Evolutionary conservation across 192 early-diverging fungal species (phyloP).

Genomic region (Umbelopsis isabellina): DNA sequence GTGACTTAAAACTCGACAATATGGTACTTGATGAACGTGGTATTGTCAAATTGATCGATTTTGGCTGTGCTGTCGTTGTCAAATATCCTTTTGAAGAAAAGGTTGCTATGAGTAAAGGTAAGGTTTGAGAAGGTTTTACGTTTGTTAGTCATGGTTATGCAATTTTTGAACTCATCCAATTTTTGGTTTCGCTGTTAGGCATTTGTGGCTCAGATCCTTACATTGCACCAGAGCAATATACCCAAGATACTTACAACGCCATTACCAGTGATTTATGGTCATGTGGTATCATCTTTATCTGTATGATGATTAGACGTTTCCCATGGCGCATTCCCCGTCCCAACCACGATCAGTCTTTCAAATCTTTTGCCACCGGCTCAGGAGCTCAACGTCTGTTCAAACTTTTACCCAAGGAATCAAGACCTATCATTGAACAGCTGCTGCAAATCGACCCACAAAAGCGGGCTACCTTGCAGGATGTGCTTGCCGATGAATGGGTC

Average conservation of each 20-base stretch:
- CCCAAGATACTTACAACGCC: slow-evolving; percentile 76
- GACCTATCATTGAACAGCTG: slow-evolving; percentile 63
- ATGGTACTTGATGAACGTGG: slow-evolving; percentile 73
- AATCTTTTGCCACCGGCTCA: slow-evolving; percentile 49
- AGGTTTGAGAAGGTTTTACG: not conserved
- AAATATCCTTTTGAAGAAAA: slow-evolving; percentile 78
- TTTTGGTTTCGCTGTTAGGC: slow-evolving; percentile 46
- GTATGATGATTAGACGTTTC: slow-evolving; percentile 73
- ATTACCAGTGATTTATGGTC: slow-evolving; percentile 90
- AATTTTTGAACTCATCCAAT: not conserved
- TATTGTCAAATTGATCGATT: slow-evolving; percentile 87
- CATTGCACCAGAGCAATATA: slow-evolving; percentile 91
- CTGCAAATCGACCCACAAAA: slow-evolving; percentile 60
- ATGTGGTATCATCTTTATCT: slow-evolving; percentile 86
- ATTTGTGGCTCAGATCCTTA: slow-evolving; percentile 93
- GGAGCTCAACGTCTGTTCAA: slow-evolving; percentile 58
- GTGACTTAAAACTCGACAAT: slow-evolving; percentile 88
- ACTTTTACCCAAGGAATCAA: slow-evolving; percentile 61
- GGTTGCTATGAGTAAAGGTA: slow-evolving; percentile 50
- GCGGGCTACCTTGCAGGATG: slow-evolving; percentile 65
- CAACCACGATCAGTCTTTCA: slow-evolving; percentile 61
- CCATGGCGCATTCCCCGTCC: slow-evolving; percentile 70
- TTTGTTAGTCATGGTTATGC: not conserved
- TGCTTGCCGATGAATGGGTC: slow-evolving; percentile 79
- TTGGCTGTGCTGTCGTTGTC: slow-evolving; percentile 86